These are phyloP conservation scores for Macrolepiota fuliginosa DNA, from an alignment of 768 basidiomycete species.

Conservation along the genomic window DNA sequence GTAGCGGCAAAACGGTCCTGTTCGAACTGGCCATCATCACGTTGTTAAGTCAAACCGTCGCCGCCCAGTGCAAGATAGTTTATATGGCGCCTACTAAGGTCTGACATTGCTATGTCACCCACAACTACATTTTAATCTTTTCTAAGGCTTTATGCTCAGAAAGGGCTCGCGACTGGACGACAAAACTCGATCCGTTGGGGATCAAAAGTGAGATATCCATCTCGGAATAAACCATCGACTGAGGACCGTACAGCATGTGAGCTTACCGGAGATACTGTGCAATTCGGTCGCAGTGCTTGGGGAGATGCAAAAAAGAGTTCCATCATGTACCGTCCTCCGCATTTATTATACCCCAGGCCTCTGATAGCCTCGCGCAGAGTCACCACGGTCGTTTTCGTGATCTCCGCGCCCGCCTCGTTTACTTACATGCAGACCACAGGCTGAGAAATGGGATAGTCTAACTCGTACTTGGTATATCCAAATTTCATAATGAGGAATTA, in stretches of 20 bases:
- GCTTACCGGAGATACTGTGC: slow-evolving; percentile 87
- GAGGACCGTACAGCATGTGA: slow-evolving; percentile 61
- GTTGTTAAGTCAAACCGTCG: slow-evolving; percentile 29
- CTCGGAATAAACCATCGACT: background rate
- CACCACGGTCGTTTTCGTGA: slow-evolving; percentile 56
- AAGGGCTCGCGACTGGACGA: slow-evolving; percentile 77
- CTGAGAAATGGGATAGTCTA: slow-evolving; percentile 96
- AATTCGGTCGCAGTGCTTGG: slow-evolving; percentile 63
- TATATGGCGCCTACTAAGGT: slow-evolving; percentile 96
- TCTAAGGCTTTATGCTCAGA: slow-evolving; percentile 84
- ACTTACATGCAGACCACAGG: slow-evolving; percentile 38
- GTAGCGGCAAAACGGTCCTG: slow-evolving; percentile 92
- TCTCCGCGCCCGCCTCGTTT: background rate
- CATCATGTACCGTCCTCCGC: slow-evolving; percentile 60
- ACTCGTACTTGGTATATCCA: slow-evolving; percentile 74
- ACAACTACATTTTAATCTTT: background rate
- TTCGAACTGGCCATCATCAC: slow-evolving; percentile 91
- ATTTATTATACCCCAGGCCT: background rate
- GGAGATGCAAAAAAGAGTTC: slow-evolving; percentile 72
- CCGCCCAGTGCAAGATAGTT: slow-evolving; percentile 54
- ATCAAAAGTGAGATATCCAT: slow-evolving; percentile 59
- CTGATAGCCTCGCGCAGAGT: slow-evolving; percentile 41
- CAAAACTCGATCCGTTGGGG: slow-evolving; percentile 74
- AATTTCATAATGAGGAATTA: background rate
- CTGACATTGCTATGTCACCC: background rate